These are phyloP conservation scores for Pseudonitzschia delicatissima DNA, from an alignment of 108 stramenopile species.

Conservation along the genomic window DNA sequence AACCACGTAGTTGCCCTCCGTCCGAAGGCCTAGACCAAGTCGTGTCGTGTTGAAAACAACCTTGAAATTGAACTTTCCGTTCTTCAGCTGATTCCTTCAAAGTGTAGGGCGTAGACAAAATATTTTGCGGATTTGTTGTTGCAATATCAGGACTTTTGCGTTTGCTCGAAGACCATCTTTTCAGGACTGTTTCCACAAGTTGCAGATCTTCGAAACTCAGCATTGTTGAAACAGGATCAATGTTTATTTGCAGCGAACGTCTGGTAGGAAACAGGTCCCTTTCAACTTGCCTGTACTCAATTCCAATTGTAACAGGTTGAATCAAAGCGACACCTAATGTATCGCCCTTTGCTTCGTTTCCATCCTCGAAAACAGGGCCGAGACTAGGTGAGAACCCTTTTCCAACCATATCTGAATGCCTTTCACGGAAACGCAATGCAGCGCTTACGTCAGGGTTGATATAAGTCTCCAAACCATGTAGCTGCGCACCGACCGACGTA, in stretches of 20 bases:
- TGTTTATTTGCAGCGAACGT: conserved; percentile 38
- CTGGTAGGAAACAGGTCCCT: conserved; percentile 44
- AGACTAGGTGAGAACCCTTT: background rate
- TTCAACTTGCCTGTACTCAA: conserved; percentile 39
- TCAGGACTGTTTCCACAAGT: conserved; percentile 47
- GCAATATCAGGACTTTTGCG: conserved; percentile 3
- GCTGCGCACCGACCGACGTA: conserved; percentile 36
- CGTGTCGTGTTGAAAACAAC: conserved; percentile 35
- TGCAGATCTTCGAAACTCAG: conserved; percentile 65
- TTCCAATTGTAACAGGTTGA: conserved; percentile 60
- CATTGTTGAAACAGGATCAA: conserved; percentile 68
- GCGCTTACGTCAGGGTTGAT: conserved; percentile 54
- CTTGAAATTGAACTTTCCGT: background rate
- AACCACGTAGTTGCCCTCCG: conserved; percentile 30
- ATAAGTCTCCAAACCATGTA: conserved; percentile 54
- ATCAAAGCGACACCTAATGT: conserved; percentile 58
- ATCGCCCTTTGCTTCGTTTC: background rate
- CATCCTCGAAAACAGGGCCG: conserved; percentile 5
- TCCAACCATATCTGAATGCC: conserved; percentile 29
- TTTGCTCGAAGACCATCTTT: conserved; percentile 35
- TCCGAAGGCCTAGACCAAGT: conserved; percentile 53
- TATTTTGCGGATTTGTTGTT: background rate
- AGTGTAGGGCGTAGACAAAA: background rate
- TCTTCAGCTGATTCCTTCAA: background rate
- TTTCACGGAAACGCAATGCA: conserved; percentile 30